These are phyloP conservation scores for Neofusicoccum umdonicola DNA, from an alignment of 2,329 filamentous ascomycete species.

Conservation along the genomic window DNA sequence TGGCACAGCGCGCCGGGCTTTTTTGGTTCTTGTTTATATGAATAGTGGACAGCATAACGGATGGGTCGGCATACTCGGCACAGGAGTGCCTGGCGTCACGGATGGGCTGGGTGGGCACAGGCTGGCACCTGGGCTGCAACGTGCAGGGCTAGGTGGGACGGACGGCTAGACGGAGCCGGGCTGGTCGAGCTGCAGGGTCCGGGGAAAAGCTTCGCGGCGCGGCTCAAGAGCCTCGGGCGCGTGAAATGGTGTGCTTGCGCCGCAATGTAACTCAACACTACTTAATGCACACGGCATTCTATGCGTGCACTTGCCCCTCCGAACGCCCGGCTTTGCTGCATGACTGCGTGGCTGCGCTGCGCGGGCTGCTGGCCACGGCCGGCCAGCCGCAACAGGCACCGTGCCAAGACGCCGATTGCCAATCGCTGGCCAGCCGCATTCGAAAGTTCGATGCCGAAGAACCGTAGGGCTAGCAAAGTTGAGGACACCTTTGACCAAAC, in stretches of 20 bases:
- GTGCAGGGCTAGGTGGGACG: background rate
- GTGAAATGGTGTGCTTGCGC: conserved; percentile 4
- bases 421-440: conserved; percentile 10
- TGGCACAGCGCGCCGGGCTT: background rate
- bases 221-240: conserved; percentile 1
- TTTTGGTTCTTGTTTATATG: conserved; percentile 11
- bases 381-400: background rate
- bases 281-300: background rate
- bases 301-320: background rate
- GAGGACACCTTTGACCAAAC: conserved; percentile 16
- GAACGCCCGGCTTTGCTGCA: background rate
- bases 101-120: background rate
- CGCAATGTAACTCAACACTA: background rate
- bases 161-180: background rate
- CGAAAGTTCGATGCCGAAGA: conserved; percentile 6
- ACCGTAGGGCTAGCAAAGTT: conserved; percentile 16
- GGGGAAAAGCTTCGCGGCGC: background rate
- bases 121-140: background rate
- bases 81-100: conserved; percentile 2
- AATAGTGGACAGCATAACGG: background rate
- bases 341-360: background rate
- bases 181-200: conserved; percentile 4
- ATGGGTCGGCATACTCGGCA: conserved; percentile 11
- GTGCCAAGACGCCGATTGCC: conserved; percentile 6
- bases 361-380: background rate